Percentiles rank a stretch among this genome's conserved stretches.
Evolutionary conservation across 306 rosid species (phyloP).

Genomic region (Crotalaria pallida): DNA sequence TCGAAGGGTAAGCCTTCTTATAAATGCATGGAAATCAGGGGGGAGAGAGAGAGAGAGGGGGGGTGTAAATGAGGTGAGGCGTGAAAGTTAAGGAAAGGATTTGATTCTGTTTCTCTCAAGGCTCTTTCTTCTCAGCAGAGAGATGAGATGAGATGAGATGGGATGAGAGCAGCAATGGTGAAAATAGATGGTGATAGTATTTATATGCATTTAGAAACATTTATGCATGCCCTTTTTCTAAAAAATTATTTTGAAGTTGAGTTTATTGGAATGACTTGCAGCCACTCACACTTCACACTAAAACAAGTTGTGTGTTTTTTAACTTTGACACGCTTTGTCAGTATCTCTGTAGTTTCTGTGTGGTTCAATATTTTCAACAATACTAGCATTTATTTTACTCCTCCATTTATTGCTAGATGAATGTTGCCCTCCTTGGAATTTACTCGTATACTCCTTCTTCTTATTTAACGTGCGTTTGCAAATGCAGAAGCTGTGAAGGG

Average conservation of each 20-base stretch:
- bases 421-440: too few relatives aligned
- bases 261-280: neutral
- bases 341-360: slow-evolving; percentile 26
- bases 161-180: neutral
- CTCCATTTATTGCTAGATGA: too few relatives aligned
- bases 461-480: too few relatives aligned
- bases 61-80: slow-evolving; percentile 39
- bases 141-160: neutral
- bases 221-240: neutral
- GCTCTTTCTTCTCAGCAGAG: slow-evolving; percentile 38
- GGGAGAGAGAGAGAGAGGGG: neutral
- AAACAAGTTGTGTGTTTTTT: neutral
- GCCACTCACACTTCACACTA: neutral
- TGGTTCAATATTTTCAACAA: too few relatives aligned
- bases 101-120: slow-evolving; percentile 58
- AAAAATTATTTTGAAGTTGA: neutral
- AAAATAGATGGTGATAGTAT: neutral
- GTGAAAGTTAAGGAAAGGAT: slow-evolving; percentile 74
- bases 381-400: too few relatives aligned
- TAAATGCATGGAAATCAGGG: slow-evolving; percentile 20
- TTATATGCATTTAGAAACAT: neutral
- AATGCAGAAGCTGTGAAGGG: too few relatives aligned
- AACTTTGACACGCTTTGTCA: slow-evolving; percentile 38
- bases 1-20: slow-evolving; percentile 10
- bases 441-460: too few relatives aligned